Evolutionary conservation across 2,329 filamentous ascomycete genomes (phyloP), one percentile per base, ranked within the genome.

Genomic region (Allantophomopsis lycopodina): DNA sequence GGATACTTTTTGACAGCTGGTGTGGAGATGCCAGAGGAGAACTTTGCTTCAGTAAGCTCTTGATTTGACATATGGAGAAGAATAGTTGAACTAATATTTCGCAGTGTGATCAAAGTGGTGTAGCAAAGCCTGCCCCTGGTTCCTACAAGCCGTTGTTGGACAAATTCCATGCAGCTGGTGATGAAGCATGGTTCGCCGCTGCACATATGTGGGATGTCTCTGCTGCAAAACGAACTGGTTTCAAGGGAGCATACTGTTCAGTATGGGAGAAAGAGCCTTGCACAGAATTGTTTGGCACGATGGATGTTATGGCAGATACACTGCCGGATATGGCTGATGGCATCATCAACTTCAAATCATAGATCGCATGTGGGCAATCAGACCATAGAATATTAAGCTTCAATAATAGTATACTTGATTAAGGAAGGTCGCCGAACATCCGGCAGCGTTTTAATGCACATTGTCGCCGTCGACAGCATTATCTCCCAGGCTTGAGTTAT

Each of bases 201-300:
- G 71, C 68, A 30, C 70, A 75, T 53, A 66, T 68, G 59, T 74
- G 70, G 71, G 70, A 75, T 55, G 68, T 69, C 4, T 59, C 60
- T 15, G 65, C 68, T 7, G 69, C 70, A 6, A 59, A 57, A 36
- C 59, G 56, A 39, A 60, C 59, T 14, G 68, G 58, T 31, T 63
- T 73, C 50, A 64, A 62, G 40, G 66, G 65, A 8, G 69, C 69
- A 0, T 74, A 68, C 49, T 68, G 65, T 44, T 61, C 65, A 1
- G 57, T 69, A 0, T 65, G 62, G 46, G 69, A 75, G 48, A 62
- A 64, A 42, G 68, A 73, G 47, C 54, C 60, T 7, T 63, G 62
- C 33, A 50, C 53, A 3, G 63, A 69, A 37, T 48, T 73, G 0
- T 72, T 70, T 56, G 65, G 60, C 1, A 52, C 62, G 44, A 62